Base-by-base conservation (phyloP, 2,329 filamentous ascomycete species). In the Phoma sp. region DNA sequence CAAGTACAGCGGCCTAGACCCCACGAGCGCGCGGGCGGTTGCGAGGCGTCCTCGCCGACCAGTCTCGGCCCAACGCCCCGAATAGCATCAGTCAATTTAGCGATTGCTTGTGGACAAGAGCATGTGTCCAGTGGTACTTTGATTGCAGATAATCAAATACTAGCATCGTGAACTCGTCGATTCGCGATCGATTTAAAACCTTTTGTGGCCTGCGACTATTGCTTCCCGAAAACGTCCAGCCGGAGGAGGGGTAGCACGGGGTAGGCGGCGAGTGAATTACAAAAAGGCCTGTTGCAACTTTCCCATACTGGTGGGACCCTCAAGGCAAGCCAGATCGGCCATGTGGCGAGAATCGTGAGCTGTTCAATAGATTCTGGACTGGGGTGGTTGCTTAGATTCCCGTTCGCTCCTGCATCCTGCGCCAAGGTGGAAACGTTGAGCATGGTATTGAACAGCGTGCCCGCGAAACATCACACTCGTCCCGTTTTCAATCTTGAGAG, bases 281-380 rank as follows among this genome's bases (percentile, higher is more conserved):
- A 38, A 43, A 40, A 24, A n/a, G 24, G 33, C 22, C 39, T 11
- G 18, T 39, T 39, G 51, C 44, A 43, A n/a, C 11, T 39, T 27
- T n/a, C 18, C 24, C 49, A 42, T 24, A 14, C 32, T 13, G 38
- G 14, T 14, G 14, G 18, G 8, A 39, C 35, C 11, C 32, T 25
- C 24, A 27, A 27, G 29, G n/a, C 18, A 24, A 40, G 40, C 46
- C 52, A 47, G 33, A 55, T 55, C 36, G 46, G 47, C 42, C 41
- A 33, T 24, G 46, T 50, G 46, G 52, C 41, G 46, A 55, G 46
- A 24, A 55, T 55, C 52, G 46, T 29, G 47, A 42, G 45, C 25
- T 24, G 32, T 40, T 30, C n/a, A 29, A 7, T 8, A 23, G 37
- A 24, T 37, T 39, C 46, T 55, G 37, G 46, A 42, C 37, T 50